Percentiles rank a stretch among this genome's conserved stretches.
phyloP scores from a whole-genome alignment of 805 yeast species.

The Nakazawaea wickerhamii region DNA sequence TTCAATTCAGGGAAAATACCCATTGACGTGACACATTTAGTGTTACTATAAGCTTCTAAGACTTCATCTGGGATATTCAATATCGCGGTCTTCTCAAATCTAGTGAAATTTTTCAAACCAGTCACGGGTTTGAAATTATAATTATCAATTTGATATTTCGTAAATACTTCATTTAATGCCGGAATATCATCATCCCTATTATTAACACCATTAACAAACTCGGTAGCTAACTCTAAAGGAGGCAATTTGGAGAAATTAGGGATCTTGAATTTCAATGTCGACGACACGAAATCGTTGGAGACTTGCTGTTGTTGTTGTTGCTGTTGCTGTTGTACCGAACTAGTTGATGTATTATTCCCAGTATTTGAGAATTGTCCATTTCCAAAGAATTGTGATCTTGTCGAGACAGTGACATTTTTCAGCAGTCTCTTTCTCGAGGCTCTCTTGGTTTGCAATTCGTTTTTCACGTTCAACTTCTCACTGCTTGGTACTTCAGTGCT shows the following conservation, averaged over 20 bases:
- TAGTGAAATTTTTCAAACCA: conserved; percentile 51
- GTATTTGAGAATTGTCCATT: conserved; percentile 2
- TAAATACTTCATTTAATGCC: conserved; percentile 48
- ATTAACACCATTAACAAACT: conserved; percentile 54
- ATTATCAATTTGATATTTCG: conserved; percentile 61
- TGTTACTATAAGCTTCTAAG: conserved; percentile 62
- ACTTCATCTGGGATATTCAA: conserved; percentile 77
- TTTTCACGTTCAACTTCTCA: conserved; percentile 11
- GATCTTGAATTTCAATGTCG: conserved; percentile 28
- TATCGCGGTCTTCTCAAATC: conserved; percentile 68
- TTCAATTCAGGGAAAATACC: conserved; percentile 79
- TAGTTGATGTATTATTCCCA: not conserved
- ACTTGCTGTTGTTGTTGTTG: conserved; percentile 6
- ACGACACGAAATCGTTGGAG: conserved; percentile 11
- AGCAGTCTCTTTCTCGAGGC: conserved; percentile 5
- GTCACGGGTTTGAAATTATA: conserved; percentile 47
- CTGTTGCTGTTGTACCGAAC: conserved; percentile 2
- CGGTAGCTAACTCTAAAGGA: conserved; percentile 55
- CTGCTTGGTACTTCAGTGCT: not conserved
- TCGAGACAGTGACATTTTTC: not conserved
- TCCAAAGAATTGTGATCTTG: conserved; percentile 5
- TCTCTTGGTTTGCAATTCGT: conserved; percentile 9
- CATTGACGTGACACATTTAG: conserved; percentile 65
- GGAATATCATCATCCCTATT: conserved; percentile 55
- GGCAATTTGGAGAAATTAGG: conserved; percentile 47